Conservation (phyloP, 2,329 filamentous ascomycete species). For the Fusarium sp. region DNA sequence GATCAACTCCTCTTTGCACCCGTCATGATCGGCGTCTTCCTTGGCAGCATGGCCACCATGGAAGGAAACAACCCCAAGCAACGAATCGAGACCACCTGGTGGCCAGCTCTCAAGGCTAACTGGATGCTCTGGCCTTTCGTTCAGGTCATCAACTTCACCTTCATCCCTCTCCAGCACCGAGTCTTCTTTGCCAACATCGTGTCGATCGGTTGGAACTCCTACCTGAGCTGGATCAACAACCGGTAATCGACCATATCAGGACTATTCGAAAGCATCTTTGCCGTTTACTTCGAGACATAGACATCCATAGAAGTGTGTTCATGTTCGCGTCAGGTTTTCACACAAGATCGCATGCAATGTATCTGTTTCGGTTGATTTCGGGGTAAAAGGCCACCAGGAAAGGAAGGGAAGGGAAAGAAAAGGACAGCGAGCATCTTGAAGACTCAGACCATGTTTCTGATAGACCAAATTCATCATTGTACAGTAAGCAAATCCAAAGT, state of each 20-base stretch:
- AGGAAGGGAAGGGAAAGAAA: neutral
- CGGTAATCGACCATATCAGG: slow-evolving; percentile 36
- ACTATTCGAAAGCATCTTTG: neutral
- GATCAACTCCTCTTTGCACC: slow-evolving; percentile 89
- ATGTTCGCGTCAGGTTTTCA: slow-evolving; percentile 3
- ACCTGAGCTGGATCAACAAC: slow-evolving; percentile 71
- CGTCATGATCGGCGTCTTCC: slow-evolving; percentile 83
- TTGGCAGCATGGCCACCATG: slow-evolving; percentile 84
- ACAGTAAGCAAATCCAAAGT: slow-evolving; percentile 19
- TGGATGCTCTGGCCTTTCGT: slow-evolving; percentile 90
- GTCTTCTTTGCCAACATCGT: slow-evolving; percentile 89
- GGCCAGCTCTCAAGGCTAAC: slow-evolving; percentile 80
- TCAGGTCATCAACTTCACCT: slow-evolving; percentile 87
- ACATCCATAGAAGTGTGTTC: slow-evolving; percentile 32
- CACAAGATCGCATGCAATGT: neutral
- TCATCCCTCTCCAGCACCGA: slow-evolving; percentile 84
- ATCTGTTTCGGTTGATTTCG: slow-evolving; percentile 7
- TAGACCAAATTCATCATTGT: slow-evolving; percentile 25
- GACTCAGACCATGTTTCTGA: slow-evolving; percentile 12
- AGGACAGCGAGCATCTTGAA: slow-evolving; percentile 4
- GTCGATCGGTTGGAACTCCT: slow-evolving; percentile 74
- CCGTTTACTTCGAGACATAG: slow-evolving; percentile 14
- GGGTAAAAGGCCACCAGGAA: slow-evolving; percentile 13
- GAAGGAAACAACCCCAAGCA: slow-evolving; percentile 72
- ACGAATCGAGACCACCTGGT: slow-evolving; percentile 78